Percentiles rank a stretch among this genome's conserved stretches.
Evolutionary conservation across 2,329 filamentous ascomycete species (phyloP).

Genomic region (Beauveria medogensis): DNA sequence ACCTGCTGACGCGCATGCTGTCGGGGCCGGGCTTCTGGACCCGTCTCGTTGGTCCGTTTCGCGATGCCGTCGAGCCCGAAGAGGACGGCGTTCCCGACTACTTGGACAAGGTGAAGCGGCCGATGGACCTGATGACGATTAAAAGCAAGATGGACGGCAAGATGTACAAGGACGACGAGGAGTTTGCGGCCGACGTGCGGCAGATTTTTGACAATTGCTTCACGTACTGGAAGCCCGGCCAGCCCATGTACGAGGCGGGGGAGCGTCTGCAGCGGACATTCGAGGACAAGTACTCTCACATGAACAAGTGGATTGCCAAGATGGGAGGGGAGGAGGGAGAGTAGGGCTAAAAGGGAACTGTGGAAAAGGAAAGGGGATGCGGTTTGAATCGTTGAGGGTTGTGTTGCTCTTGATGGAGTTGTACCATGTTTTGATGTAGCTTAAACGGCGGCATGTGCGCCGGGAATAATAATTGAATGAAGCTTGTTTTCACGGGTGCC

Average conservation of each 20-base stretch:
- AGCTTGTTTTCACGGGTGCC: not conserved
- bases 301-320: slow-evolving; percentile 53
- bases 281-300: slow-evolving; percentile 50
- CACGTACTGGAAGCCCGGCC: slow-evolving; percentile 51
- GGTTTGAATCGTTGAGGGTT: not conserved
- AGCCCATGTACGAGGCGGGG: slow-evolving; percentile 47
- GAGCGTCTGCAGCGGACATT: slow-evolving; percentile 50
- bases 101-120: slow-evolving; percentile 49
- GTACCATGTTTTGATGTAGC: not conserved
- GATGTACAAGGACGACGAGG: slow-evolving; percentile 43
- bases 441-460: not conserved
- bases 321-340: slow-evolving; percentile 31
- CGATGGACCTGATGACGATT: slow-evolving; percentile 55
- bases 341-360: not conserved
- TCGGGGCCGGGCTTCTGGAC: slow-evolving; percentile 60
- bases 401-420: not conserved
- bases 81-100: slow-evolving; percentile 55
- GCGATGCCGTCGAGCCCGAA: slow-evolving; percentile 48
- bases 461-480: not conserved
- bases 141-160: slow-evolving; percentile 50
- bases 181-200: slow-evolving; percentile 50
- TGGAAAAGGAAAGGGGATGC: not conserved
- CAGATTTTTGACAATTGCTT: slow-evolving; percentile 58
- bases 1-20: slow-evolving; percentile 52
- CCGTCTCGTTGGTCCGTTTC: slow-evolving; percentile 54